Evolutionary conservation across 352 stramenopile genomes (phyloP).

Genomic region (Peronospora tabacina): DNA sequence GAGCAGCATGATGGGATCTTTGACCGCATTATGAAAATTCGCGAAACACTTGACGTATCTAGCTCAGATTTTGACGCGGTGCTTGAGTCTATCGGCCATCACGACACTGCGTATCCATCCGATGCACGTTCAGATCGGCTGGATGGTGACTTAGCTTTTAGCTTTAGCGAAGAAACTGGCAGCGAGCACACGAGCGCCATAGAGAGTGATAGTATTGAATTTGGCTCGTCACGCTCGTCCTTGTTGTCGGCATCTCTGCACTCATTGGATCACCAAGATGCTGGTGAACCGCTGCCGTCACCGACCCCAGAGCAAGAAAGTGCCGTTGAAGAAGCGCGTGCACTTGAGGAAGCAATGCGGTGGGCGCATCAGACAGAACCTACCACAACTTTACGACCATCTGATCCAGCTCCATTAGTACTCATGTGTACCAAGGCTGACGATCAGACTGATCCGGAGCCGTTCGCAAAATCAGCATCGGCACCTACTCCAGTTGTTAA

Average conservation of each 20-base stretch:
- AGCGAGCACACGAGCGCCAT: constrained; percentile 13
- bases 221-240: constrained; percentile 26
- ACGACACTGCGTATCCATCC: constrained; percentile 12
- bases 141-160: constrained; percentile 23
- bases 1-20: constrained; percentile 41
- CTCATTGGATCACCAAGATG: constrained; percentile 30
- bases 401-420: background rate
- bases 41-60: constrained; percentile 41
- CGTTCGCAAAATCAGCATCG: constrained; percentile 1
- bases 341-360: constrained; percentile 31
- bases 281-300: constrained; percentile 22
- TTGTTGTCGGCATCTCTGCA: constrained; percentile 22
- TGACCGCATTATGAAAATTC: constrained; percentile 43
- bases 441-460: constrained; percentile 10
- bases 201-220: constrained; percentile 20
- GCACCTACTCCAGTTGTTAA: constrained; percentile 19
- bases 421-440: background rate
- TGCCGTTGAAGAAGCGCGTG: constrained; percentile 18
- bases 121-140: constrained; percentile 14
- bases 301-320: constrained; percentile 15
- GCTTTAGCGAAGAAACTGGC: constrained; percentile 15
- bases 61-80: constrained; percentile 43
- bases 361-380: constrained; percentile 31
- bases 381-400: constrained; percentile 6
- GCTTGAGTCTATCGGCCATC: constrained; percentile 27